These are phyloP conservation scores for Carex pumila DNA, from an alignment of 176 grass and related monocot genomes.

Conservation along the genomic window DNA sequence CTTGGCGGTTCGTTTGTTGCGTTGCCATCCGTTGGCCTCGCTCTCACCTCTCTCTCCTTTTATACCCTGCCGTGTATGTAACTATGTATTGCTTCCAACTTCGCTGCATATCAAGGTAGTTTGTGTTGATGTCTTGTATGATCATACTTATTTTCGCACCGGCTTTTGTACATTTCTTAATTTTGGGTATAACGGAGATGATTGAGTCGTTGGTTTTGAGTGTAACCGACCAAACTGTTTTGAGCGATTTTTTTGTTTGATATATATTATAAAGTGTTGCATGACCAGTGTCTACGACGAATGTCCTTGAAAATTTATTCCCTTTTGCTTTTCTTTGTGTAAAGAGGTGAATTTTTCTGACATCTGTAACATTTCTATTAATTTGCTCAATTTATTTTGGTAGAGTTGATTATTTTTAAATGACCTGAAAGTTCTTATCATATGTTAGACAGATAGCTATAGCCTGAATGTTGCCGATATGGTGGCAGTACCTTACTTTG, in stretches of 20 bases:
- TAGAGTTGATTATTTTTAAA: not conserved
- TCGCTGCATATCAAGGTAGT: not conserved
- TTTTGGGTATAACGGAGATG: not conserved
- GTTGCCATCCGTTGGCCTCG: not conserved
- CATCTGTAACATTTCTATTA: not conserved
- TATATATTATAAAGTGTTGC: not conserved
- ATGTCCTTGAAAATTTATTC: not conserved
- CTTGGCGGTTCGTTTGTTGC: not conserved
- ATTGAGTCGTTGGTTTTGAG: not conserved
- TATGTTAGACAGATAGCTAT: not conserved
- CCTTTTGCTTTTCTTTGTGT: not conserved
- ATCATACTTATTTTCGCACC: too few relatives aligned
- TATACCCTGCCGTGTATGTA: not conserved
- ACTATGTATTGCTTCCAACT: not conserved
- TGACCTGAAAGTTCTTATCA: not conserved
- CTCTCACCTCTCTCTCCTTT: not conserved
- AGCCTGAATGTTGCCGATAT: conserved; percentile 41
- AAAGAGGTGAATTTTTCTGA: not conserved
- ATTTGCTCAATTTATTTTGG: not conserved
- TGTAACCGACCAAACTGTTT: not conserved
- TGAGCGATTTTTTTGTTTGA: not conserved
- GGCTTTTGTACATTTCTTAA: not conserved
- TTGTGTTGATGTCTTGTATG: too few relatives aligned
- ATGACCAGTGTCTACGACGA: not conserved
- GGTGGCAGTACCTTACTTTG: conserved; percentile 38